A percentile compares a stretch with the other conserved stretches of the same genome.
phyloP scores from a whole-genome alignment of 106 monocot genomes.

The Platanthera zijinensis region DNA sequence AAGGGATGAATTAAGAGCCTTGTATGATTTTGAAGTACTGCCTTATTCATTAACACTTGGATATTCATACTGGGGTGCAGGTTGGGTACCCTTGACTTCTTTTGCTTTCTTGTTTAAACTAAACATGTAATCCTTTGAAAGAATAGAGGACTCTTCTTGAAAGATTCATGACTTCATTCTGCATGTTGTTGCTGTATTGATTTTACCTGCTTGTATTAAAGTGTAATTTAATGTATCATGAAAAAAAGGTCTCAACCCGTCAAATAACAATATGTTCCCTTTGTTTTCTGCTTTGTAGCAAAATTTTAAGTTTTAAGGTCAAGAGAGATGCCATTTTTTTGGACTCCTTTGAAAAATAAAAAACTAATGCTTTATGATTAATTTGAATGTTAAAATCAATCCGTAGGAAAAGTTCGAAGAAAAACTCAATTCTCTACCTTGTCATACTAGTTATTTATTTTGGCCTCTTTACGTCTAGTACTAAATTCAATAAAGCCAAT shows the following conservation, averaged over 20 bases:
- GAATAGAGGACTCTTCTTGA: background rate
- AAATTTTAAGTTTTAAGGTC: background rate
- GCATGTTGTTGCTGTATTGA: background rate
- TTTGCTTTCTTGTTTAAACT: background rate
- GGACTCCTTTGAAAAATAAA: background rate
- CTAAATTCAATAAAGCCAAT: background rate
- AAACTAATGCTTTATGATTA: background rate
- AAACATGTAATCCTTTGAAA: background rate
- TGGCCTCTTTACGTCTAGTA: background rate
- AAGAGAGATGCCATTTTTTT: background rate
- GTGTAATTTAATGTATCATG: background rate
- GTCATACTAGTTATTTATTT: background rate
- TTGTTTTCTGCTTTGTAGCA: background rate
- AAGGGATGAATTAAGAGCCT: constrained; percentile 37
- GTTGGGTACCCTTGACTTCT: constrained; percentile 28
- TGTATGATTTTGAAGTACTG: constrained; percentile 63
- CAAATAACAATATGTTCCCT: background rate
- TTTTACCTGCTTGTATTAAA: background rate
- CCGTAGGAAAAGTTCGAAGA: background rate
- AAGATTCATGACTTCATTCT: background rate
- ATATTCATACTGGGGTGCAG: constrained; percentile 94
- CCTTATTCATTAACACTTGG: constrained; percentile 74
- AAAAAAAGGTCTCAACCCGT: background rate
- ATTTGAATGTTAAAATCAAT: background rate
- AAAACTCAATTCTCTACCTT: background rate